phyloP scores from a whole-genome alignment of 2,329 filamentous ascomycete species.

The Knufia petricola region DNA sequence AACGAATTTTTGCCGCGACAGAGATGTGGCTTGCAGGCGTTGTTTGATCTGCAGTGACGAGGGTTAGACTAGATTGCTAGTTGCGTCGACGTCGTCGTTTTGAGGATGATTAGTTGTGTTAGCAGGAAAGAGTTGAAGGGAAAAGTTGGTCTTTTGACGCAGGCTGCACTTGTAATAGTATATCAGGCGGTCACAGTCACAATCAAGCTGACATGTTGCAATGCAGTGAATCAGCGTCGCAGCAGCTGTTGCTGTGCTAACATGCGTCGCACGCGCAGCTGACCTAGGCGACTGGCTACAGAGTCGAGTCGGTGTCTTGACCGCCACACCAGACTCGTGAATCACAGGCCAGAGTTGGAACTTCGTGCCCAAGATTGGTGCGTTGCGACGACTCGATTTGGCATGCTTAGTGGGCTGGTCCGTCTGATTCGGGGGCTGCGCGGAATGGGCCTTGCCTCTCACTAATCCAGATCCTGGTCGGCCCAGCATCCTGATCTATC shows the following conservation, averaged over 20 bases:
- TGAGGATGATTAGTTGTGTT: neutral
- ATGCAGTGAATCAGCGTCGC: conserved; percentile 7
- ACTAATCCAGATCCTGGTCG: conserved; percentile 1
- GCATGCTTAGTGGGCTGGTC: neutral
- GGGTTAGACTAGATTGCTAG: neutral
- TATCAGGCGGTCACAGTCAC: conserved; percentile 5
- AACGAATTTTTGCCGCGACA: conserved; percentile 1
- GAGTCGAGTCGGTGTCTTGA: conserved; percentile 9
- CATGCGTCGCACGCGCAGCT: conserved; percentile 6
- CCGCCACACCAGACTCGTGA: conserved; percentile 8
- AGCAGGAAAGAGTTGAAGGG: neutral
- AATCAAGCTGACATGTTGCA: conserved; percentile 5
- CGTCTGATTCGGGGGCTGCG: neutral
- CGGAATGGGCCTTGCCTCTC: conserved; percentile 8
- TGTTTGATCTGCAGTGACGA: conserved; percentile 5
- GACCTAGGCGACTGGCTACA: conserved; percentile 5
- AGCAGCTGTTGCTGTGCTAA: conserved; percentile 1
- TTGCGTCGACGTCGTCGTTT: neutral
- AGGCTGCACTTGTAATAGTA: conserved; percentile 7
- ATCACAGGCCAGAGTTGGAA: conserved; percentile 8
- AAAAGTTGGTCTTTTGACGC: neutral
- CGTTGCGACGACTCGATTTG: neutral
- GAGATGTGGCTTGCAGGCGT: conserved; percentile 5
- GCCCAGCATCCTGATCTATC: neutral
- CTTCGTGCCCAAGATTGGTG: conserved; percentile 10